Conservation (phyloP, 257 asterid genomes). For the Lithospermum erythrorhizon region DNA sequence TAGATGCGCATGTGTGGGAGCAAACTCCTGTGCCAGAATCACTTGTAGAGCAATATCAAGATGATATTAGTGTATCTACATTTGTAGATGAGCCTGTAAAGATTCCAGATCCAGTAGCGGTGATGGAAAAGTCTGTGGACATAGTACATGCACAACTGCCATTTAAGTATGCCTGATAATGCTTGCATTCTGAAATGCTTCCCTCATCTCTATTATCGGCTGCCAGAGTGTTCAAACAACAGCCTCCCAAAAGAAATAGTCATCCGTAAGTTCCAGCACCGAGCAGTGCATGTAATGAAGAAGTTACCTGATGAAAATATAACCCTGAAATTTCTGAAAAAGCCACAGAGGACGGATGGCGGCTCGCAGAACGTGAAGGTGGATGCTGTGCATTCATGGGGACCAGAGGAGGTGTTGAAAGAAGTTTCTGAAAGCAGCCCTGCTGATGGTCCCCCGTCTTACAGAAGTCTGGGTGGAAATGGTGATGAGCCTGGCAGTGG, state of each 20-base stretch:
- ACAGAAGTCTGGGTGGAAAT: constrained; percentile 58
- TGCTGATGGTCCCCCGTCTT: constrained; percentile 75
- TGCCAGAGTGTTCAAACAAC: too few species aligned
- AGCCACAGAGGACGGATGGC: constrained; percentile 32
- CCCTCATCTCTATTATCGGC: constrained; percentile 31
- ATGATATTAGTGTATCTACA: constrained; percentile 23
- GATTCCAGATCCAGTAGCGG: constrained; percentile 25
- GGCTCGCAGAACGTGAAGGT: constrained; percentile 25
- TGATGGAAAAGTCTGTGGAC: constrained; percentile 28
- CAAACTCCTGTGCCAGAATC: constrained; percentile 19
- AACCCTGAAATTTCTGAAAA: constrained; percentile 35
- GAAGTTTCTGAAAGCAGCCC: constrained; percentile 43
- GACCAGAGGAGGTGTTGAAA: constrained; percentile 42
- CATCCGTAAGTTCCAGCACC: too few species aligned
- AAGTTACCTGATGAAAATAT: constrained; percentile 18
- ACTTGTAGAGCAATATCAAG: constrained; percentile 20
- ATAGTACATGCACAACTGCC: constrained; percentile 19
- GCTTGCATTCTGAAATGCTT: constrained; percentile 37
- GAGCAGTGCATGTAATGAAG: constrained; percentile 13
- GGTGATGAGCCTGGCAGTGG: constrained; percentile 78
- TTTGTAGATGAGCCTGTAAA: constrained; percentile 29
- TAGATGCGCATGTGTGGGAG: constrained; percentile 29
- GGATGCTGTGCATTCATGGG: constrained; percentile 54
- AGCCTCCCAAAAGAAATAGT: too few species aligned
- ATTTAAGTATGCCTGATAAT: constrained; percentile 49